phyloP scores from a whole-genome alignment of 306 rosid species.

The Psophocarpus tetragonolobus region DNA sequence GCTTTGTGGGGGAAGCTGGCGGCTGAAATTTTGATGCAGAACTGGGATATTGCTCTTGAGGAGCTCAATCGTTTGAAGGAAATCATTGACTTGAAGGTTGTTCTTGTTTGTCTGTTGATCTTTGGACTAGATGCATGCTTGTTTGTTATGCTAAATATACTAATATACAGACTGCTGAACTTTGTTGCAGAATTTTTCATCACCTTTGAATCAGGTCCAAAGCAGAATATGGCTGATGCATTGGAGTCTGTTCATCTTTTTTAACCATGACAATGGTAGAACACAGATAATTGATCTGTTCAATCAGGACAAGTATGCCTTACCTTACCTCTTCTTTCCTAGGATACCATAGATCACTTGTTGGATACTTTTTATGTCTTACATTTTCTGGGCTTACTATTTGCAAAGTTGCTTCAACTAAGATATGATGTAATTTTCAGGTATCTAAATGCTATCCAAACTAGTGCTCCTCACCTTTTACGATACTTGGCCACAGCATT shows the following conservation, averaged over 20 bases:
- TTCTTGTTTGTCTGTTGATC: background rate
- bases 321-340: background rate
- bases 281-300: slow-evolving; percentile 91
- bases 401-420: slow-evolving; percentile 11
- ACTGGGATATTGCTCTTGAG: slow-evolving; percentile 94
- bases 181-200: slow-evolving; percentile 70
- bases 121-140: background rate
- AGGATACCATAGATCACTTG: background rate
- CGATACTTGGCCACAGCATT: slow-evolving; percentile 97
- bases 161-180: background rate
- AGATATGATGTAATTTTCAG: slow-evolving; percentile 43
- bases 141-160: slow-evolving; percentile 5
- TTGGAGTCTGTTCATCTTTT: slow-evolving; percentile 96
- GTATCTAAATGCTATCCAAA: slow-evolving; percentile 95
- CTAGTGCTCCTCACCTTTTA: slow-evolving; percentile 93
- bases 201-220: slow-evolving; percentile 92
- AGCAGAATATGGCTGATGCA: slow-evolving; percentile 96
- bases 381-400: background rate
- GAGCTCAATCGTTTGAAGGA: slow-evolving; percentile 94
- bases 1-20: slow-evolving; percentile 99
- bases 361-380: background rate
- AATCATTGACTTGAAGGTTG: slow-evolving; percentile 89
- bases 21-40: slow-evolving; percentile 96
- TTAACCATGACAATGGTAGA: slow-evolving; percentile 94
- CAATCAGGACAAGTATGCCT: slow-evolving; percentile 87